Evolutionary conservation across 495 filamentous ascomycete genomes (phyloP), one percentile per base, ranked within the genome.

Genomic region (Xylaria bambusicola): DNA sequence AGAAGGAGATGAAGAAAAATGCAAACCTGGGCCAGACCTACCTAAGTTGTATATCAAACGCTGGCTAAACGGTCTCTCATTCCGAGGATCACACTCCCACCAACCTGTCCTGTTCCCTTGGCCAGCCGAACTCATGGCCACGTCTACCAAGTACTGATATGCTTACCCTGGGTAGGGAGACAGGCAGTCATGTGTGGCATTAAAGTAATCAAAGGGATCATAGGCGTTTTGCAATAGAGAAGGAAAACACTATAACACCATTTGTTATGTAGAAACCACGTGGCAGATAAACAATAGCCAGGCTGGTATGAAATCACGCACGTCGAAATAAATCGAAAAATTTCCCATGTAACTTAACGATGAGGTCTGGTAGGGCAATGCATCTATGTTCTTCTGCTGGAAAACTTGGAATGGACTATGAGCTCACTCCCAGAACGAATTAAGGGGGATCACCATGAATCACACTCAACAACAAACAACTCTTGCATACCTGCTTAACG

Each of bases 11-110:
- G 8, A n/a, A 18, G 52, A 10, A 10, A 20, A 36, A n/a, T 13
- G 15, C 17, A 17, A 24, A 15, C 35, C 18, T 4, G 24, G 35
- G 23, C 13, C 35, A 17, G 47, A n/a, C 24, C 21, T 48, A 10
- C 69, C 65, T 47, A 67, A 52, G 33, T 56, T 72, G 10, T 65
- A 68, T 41, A 68, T 58, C 52, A 66, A 64, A 45, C 63, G 65
- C 23, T 72, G 69, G 69, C 47, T 68, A 27, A 72, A 72, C 36
- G 69, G 69, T 21, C 58, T 72, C 26, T 66, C 61, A 33, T 70
- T 72, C 56, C 61, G 40, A 33, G 59, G 55, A 0, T 57, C 56
- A 7, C 35, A 12, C 1, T 46, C 56, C 18, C 29, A 20, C 4
- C 60, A 49, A 27, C 17, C 54, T 10, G 67, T 70, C 47, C 42